Percentiles rank a stretch among this genome's conserved stretches.
Conservation (phyloP, 495 filamentous ascomycete species). For the Lasiosphaeris hirsuta region DNA sequence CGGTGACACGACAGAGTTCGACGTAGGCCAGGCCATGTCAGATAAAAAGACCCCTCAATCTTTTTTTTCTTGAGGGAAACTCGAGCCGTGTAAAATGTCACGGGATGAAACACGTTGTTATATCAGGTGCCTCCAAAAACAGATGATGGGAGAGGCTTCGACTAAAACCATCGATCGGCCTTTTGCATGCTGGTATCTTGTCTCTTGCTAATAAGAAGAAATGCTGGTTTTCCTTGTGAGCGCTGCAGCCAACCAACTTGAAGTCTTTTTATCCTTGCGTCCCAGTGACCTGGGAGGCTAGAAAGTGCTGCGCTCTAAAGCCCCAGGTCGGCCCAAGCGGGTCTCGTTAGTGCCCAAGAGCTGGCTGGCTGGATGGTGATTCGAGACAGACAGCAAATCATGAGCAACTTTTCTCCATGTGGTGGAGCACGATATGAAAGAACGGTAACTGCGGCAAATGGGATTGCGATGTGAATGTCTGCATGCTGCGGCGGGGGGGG, state of each 20-base stretch:
- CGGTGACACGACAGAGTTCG: too few species aligned
- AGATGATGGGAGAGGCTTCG: neutral
- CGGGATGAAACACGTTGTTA: slow-evolving; percentile 2
- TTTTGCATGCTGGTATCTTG: too few species aligned
- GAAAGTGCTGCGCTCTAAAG: neutral
- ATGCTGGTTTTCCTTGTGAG: too few species aligned
- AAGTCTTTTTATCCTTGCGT: neutral
- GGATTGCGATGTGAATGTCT: neutral
- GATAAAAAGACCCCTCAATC: too few species aligned
- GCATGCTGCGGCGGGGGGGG: too few species aligned
- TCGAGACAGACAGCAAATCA: slow-evolving; percentile 1
- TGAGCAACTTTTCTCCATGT: slow-evolving; percentile 2
- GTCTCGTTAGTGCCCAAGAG: neutral
- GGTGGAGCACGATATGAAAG: neutral
- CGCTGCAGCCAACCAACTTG: neutral
- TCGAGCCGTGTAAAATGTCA: neutral
- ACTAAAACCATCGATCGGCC: neutral
- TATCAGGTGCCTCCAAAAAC: too few species aligned
- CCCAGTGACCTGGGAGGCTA: slow-evolving; percentile 1
- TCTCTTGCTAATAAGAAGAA: too few species aligned
- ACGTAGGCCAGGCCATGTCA: too few species aligned
- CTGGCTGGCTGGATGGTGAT: neutral
- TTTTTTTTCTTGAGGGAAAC: too few species aligned
- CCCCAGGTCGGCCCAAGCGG: neutral
- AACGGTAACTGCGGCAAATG: slow-evolving; percentile 1